Percentiles rank a stretch among this genome's conserved stretches.
Conservation (phyloP, 75 land plant genomes). For the Pinus albicaulis region DNA sequence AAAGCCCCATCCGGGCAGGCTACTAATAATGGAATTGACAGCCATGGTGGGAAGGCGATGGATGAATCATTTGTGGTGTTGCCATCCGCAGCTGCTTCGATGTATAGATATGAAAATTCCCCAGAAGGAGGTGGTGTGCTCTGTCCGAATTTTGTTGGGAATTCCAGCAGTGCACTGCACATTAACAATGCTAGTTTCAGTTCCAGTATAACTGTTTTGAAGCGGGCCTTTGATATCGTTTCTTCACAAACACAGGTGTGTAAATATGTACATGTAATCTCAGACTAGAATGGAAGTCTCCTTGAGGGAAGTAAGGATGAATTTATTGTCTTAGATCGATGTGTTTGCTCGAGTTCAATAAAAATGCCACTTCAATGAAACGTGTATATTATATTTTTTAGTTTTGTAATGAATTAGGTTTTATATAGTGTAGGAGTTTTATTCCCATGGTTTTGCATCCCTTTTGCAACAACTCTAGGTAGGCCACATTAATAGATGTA, state of each 20-base stretch:
- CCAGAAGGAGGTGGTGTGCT: constrained; percentile 47
- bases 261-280: not conserved
- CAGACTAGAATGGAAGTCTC: not conserved
- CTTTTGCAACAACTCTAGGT: constrained; percentile 1
- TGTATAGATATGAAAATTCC: constrained; percentile 67
- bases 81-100: constrained; percentile 92
- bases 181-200: constrained; percentile 69
- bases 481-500: not conserved
- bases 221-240: constrained; percentile 92
- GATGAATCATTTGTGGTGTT: constrained; percentile 97
- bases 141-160: constrained; percentile 25
- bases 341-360: not conserved
- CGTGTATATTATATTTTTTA: not conserved
- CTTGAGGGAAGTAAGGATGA: not conserved
- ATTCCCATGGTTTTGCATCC: constrained; percentile 2
- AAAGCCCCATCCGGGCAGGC: constrained; percentile 2
- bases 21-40: constrained; percentile 10
- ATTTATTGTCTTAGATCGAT: constrained; percentile 2
- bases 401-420: not conserved
- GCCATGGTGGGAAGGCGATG: constrained; percentile 67
- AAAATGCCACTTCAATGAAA: not conserved
- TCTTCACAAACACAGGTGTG: constrained; percentile 87
- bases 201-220: constrained; percentile 77
- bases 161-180: constrained; percentile 20
- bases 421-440: not conserved